A percentile compares a stretch with the other conserved stretches of the same genome.
Evolutionary conservation across 257 asterid genomes (phyloP).

Genomic region (Lycium ferocissimum): DNA sequence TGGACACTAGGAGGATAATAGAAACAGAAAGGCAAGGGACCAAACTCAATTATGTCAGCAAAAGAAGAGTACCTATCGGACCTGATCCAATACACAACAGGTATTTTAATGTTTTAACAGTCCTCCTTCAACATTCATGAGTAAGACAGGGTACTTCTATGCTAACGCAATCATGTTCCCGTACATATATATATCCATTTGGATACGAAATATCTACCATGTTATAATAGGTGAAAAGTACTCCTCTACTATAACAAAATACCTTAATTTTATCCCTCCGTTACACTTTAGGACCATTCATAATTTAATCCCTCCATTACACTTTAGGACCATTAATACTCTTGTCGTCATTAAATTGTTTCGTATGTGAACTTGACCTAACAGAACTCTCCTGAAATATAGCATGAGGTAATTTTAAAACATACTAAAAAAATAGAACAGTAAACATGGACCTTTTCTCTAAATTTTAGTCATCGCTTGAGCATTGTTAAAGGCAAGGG

Average conservation of each 20-base stretch:
- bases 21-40: constrained; percentile 40
- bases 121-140: background rate
- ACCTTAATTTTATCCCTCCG: too few relatives aligned
- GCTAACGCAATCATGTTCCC: too few relatives aligned
- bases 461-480: background rate
- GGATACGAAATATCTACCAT: too few relatives aligned
- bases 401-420: background rate
- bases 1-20: constrained; percentile 25
- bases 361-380: too few relatives aligned
- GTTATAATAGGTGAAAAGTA: too few relatives aligned
- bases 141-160: background rate
- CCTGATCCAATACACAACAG: constrained; percentile 94
- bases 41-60: constrained; percentile 60
- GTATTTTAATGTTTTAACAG: constrained; percentile 39
- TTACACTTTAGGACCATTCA: too few relatives aligned
- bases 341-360: too few relatives aligned
- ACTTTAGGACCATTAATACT: too few relatives aligned
- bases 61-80: constrained; percentile 82
- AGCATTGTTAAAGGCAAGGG: background rate
- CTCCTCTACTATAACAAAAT: too few relatives aligned
- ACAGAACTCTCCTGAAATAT: background rate
- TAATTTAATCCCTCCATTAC: too few relatives aligned
- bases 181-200: too few relatives aligned
- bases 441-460: background rate
- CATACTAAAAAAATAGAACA: background rate